phyloP scores from a whole-genome alignment of 2,329 filamentous ascomycete genomes.

The Diplodia intermedia region DNA sequence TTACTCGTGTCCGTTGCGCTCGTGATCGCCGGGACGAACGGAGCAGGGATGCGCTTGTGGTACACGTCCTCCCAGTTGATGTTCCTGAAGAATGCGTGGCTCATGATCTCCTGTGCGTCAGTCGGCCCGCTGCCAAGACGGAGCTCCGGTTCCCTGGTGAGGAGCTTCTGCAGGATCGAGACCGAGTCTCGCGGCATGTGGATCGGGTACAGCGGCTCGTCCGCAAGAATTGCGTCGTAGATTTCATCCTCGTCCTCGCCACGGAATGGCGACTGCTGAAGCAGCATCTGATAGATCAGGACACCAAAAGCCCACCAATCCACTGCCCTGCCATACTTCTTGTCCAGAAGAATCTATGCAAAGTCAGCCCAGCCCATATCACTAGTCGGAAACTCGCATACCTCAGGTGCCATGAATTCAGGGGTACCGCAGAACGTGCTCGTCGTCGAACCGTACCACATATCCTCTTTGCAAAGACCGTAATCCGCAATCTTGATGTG shows the following conservation, averaged over 20 bases:
- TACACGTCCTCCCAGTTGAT: constrained; percentile 99
- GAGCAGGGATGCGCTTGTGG: constrained; percentile 87
- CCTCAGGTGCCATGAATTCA: constrained; percentile 99
- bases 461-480: constrained; percentile 98
- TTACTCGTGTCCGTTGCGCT: constrained; percentile 98
- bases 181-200: constrained; percentile 99
- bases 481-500: constrained; percentile 99
- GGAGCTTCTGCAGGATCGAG: constrained; percentile 94
- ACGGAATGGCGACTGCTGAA: constrained; percentile 98
- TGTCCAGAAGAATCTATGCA: constrained; percentile 85
- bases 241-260: constrained; percentile 99
- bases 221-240: constrained; percentile 96
- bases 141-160: constrained; percentile 92
- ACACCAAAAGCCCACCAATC: constrained; percentile 99
- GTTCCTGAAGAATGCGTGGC: constrained; percentile 95
- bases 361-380: constrained; percentile 28
- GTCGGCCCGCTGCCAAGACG: constrained; percentile 93
- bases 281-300: constrained; percentile 98
- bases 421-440: constrained; percentile 99
- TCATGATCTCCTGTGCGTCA: constrained; percentile 98
- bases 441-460: constrained; percentile 98
- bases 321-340: constrained; percentile 96
- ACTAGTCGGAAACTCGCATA: constrained; percentile 48
- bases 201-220: constrained; percentile 96
- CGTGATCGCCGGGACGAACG: constrained; percentile 88